phyloP scores from a whole-genome alignment of 345 rosid species.

The Psidium friedrichsthalianum region DNA sequence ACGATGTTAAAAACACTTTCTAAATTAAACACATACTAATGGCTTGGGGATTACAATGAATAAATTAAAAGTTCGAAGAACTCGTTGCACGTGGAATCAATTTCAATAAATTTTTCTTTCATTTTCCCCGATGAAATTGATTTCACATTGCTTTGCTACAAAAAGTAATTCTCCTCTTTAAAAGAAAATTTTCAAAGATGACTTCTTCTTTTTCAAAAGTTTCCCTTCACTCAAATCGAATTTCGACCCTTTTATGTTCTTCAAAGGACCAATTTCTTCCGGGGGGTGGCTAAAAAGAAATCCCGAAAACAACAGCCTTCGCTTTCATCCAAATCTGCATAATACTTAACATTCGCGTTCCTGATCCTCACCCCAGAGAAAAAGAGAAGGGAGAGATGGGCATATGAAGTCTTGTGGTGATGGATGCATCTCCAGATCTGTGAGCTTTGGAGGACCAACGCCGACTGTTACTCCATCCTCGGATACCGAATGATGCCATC shows the following conservation, averaged over 20 bases:
- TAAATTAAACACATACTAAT: not conserved
- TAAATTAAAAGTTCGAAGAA: rapidly evolving
- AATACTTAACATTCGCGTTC: not conserved
- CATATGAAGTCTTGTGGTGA: not conserved
- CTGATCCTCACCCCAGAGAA: not conserved
- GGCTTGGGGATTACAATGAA: rapidly evolving
- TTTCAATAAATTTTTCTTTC: rapidly evolving
- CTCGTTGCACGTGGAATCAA: rapidly evolving
- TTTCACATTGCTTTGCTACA: not conserved
- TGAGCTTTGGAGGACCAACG: not conserved
- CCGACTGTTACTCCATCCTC: not conserved
- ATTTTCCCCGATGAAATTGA: rapidly evolving
- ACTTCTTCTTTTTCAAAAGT: not conserved
- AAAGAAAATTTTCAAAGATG: not conserved
- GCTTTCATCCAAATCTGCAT: not conserved
- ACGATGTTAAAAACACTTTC: not conserved
- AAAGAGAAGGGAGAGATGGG: not conserved
- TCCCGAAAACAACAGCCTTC: not conserved
- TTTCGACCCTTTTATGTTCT: not conserved
- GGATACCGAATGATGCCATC: not conserved
- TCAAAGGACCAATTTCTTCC: not conserved
- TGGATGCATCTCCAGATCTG: not conserved
- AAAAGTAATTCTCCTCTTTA: not conserved
- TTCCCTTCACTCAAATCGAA: not conserved
- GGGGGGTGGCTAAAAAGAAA: not conserved